Evolutionary conservation across 257 asterid genomes (phyloP), one percentile per base, ranked within the genome.

Genomic region (Penstemon eatonii): DNA sequence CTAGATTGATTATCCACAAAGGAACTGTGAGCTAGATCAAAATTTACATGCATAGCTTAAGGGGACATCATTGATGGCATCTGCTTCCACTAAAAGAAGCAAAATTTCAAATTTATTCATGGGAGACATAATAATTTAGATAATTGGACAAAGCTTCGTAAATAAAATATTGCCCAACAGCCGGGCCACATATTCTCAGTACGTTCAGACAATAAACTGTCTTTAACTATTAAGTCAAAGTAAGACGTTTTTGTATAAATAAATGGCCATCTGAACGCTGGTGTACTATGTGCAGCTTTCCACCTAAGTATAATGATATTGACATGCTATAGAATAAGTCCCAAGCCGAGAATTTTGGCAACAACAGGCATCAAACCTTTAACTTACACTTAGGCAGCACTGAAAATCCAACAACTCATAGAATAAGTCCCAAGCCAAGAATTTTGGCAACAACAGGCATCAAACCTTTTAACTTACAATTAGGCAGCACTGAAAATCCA

Each of bases 221-320:
- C 54, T 56, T 68, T 69, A 19, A 51, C 67, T 46, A 61, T 59
- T 36, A 37, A 38, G 59, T 65, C 53, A 70, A 33, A 9, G 49
- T 11, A 59, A 18, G 47, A 54, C 44, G 50, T 19, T 40, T 52
- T 49, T 7, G 53, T 65, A 76, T 69, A n/a, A 60, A 45, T 60
- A 65, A 53, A 60, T 51, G 72, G 55, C 65, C 38, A 69, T 65
- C 63, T 10, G 60, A 65, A 54, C 55, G 67, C 75, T 52, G 66
- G 63, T 68, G 40, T 13, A 58, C 78, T 42, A 59, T 37, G 51
- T 7, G 5, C 61, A 65, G 60, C 75, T 71, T 68, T 73, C 77
- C 76, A 25, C 64, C 76, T 63, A 69, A 39, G 36, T 52, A 68
- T 6, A n/a, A 67, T 63, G 56, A 67, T 54, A 54, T 59, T 64